Conservation (phyloP, 192 early-diverging fungal genomes). For the Lobosporangium transversale region DNA sequence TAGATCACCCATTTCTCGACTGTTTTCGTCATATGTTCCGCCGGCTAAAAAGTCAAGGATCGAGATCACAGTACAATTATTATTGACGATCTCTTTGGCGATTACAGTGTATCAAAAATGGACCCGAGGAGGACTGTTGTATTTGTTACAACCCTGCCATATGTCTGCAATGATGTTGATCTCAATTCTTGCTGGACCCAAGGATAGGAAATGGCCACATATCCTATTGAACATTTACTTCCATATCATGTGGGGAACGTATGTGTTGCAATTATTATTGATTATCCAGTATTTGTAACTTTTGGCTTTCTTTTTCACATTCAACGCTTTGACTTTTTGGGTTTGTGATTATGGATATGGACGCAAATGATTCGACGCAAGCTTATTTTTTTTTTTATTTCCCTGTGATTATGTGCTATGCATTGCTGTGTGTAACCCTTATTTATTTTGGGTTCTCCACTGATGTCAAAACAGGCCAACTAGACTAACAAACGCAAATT, state of each 20-base stretch:
- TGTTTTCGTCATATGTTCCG: constrained; percentile 27
- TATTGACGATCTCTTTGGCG: constrained; percentile 49
- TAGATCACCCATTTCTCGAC: constrained; percentile 43
- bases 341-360: too few relatives aligned
- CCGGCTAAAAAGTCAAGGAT: constrained; percentile 40
- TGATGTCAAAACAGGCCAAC: too few relatives aligned
- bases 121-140: constrained; percentile 50
- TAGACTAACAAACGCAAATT: too few relatives aligned
- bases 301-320: too few relatives aligned
- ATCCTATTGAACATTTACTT: constrained; percentile 66
- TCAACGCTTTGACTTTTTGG: too few relatives aligned
- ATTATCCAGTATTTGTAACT: too few relatives aligned
- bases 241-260: constrained; percentile 67
- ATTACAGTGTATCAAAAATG: constrained; percentile 58
- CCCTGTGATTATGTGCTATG: too few relatives aligned
- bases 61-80: constrained; percentile 44
- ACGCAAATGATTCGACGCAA: too few relatives aligned
- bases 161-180: constrained; percentile 61
- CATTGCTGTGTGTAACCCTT: too few relatives aligned
- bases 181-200: constrained; percentile 52
- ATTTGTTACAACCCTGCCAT: constrained; percentile 67
- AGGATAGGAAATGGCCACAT: constrained; percentile 54
- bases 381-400: too few relatives aligned
- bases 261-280: too few relatives aligned
- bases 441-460: too few relatives aligned